A percentile compares a stretch with the other conserved stretches of the same genome.
Evolutionary conservation across 1,139 yeast species (phyloP).

Genomic region (Candida sojae): DNA sequence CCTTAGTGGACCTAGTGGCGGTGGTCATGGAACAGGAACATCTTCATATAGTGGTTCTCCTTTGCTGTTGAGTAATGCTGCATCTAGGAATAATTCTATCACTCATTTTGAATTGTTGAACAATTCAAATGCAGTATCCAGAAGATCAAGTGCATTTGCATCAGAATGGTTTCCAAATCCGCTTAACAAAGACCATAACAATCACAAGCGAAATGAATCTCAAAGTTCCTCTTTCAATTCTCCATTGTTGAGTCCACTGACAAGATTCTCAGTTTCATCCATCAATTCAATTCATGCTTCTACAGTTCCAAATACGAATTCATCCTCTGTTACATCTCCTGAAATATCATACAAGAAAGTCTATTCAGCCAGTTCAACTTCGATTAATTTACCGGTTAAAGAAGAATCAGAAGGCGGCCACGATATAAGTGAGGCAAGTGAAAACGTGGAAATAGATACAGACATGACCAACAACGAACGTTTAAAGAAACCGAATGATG

Average conservation of each 20-base stretch:
- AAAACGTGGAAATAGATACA: neutral
- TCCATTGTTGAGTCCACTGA: constrained; percentile 28
- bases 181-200: constrained; percentile 15
- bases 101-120: constrained; percentile 35
- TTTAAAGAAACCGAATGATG: neutral
- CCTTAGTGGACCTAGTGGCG: constrained; percentile 9
- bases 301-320: constrained; percentile 3
- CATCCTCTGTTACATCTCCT: constrained; percentile 9
- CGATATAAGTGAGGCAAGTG: constrained; percentile 5
- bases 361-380: constrained; percentile 10
- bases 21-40: constrained; percentile 22
- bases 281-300: constrained; percentile 19
- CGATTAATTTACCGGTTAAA: constrained; percentile 10
- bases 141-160: constrained; percentile 40
- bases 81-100: constrained; percentile 39
- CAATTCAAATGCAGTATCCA: constrained; percentile 20
- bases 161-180: constrained; percentile 47
- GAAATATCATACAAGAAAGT: constrained; percentile 10
- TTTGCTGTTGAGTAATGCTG: constrained; percentile 27
- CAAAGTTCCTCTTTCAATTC: constrained; percentile 36
- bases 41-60: constrained; percentile 34
- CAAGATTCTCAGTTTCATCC: constrained; percentile 30
- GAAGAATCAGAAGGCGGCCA: constrained; percentile 9
- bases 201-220: constrained; percentile 31
- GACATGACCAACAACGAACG: neutral